A percentile compares a stretch with the other conserved stretches of the same genome.
Conservation (phyloP, 192 early-diverging fungal genomes). For the Umbelopsis ramanniana region DNA sequence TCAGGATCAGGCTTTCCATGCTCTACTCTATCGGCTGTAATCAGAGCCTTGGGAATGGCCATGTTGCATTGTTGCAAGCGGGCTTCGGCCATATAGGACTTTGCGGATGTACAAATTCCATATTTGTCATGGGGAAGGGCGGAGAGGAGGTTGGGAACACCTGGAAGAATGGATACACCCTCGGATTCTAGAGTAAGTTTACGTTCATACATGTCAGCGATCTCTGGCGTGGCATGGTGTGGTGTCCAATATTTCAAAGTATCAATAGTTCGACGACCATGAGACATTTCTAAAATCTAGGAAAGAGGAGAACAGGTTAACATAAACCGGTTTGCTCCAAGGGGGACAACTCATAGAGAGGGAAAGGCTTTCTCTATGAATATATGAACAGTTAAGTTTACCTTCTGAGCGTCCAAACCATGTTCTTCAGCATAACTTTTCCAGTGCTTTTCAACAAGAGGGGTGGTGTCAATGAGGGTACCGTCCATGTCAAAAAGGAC, state of each 20-base stretch:
- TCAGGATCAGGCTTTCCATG: slow-evolving; percentile 47
- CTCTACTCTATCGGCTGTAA: slow-evolving; percentile 36
- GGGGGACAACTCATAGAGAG: not conserved
- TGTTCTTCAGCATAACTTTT: slow-evolving; percentile 42
- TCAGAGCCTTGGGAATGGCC: slow-evolving; percentile 34
- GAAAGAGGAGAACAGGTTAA: not conserved
- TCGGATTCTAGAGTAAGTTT: slow-evolving; percentile 36
- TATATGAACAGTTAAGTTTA: not conserved
- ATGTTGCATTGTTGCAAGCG: slow-evolving; percentile 48
- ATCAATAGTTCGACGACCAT: slow-evolving; percentile 54
- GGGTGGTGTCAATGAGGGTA: slow-evolving; percentile 57
- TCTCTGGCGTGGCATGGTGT: slow-evolving; percentile 28
- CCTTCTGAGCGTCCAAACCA: slow-evolving; percentile 43
- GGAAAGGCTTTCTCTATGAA: too few relatives aligned
- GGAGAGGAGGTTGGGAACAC: slow-evolving; percentile 39
- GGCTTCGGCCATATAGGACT: slow-evolving; percentile 42
- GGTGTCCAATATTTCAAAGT: slow-evolving; percentile 50
- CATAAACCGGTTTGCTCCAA: not conserved
- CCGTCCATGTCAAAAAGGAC: slow-evolving; percentile 51
- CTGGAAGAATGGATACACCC: slow-evolving; percentile 53
- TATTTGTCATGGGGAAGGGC: slow-evolving; percentile 32
- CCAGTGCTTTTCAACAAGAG: slow-evolving; percentile 54
- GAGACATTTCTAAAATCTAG: slow-evolving; percentile 49
- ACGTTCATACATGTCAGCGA: slow-evolving; percentile 27
- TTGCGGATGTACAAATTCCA: slow-evolving; percentile 52